Conservation (phyloP, 331 rosid species). For the Spiraea crenata region DNA sequence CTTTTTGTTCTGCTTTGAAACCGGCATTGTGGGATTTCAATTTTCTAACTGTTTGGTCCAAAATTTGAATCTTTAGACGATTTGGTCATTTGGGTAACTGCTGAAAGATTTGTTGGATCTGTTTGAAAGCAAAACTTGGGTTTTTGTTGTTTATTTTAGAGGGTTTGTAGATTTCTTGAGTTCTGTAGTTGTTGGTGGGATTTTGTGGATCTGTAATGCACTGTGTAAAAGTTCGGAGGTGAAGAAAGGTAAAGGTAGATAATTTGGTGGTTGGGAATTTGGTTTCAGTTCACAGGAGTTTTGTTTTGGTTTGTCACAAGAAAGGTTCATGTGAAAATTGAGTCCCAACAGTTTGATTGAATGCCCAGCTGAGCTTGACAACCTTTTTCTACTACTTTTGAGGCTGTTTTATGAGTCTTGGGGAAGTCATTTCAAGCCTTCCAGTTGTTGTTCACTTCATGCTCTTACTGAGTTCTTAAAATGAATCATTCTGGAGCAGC, state of each 20-base stretch:
- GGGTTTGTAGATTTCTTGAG: conserved; percentile 13
- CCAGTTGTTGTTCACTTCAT: conserved; percentile 18
- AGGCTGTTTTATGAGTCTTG: conserved; percentile 16
- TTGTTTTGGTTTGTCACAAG: conserved; percentile 39
- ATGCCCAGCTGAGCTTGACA: conserved; percentile 9
- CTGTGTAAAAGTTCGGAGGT: conserved; percentile 18
- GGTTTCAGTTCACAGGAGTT: conserved; percentile 52
- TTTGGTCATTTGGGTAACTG: conserved; percentile 16
- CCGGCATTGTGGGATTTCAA: conserved; percentile 20
- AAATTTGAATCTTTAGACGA: neutral
- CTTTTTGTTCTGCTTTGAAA: conserved; percentile 8
- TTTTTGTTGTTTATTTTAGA: conserved; percentile 1
- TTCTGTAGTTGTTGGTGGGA: conserved; percentile 23
- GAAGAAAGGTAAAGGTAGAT: conserved; percentile 24
- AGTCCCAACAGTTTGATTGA: conserved; percentile 38
- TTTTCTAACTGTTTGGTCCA: neutral
- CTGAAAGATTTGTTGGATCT: neutral
- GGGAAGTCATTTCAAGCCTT: conserved; percentile 25
- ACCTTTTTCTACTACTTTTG: conserved; percentile 14
- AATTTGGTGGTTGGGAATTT: conserved; percentile 41
- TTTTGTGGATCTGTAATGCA: conserved; percentile 21
- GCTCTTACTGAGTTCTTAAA: conserved; percentile 31
- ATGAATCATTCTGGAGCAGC: conserved; percentile 42
- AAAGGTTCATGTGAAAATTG: conserved; percentile 30
- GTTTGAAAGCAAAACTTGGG: neutral